A percentile compares a stretch with the other conserved stretches of the same genome.
Evolutionary conservation across 495 filamentous ascomycete genomes (phyloP).

Genomic region (Annulohypoxylon nitens): DNA sequence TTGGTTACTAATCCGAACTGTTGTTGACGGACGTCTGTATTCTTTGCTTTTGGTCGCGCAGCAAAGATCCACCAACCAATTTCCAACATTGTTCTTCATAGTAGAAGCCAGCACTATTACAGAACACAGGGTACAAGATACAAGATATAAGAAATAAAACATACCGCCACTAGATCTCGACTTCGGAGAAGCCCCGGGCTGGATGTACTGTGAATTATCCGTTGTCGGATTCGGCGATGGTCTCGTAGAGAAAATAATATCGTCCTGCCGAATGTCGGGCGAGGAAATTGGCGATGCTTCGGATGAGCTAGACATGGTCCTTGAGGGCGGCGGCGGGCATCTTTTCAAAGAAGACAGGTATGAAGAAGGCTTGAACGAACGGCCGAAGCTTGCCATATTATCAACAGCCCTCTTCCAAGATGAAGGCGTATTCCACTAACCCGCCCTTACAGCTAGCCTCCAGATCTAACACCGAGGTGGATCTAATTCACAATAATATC

Average conservation of each 20-base stretch:
- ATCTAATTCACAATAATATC: conserved; percentile 25
- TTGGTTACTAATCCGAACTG: conserved; percentile 17
- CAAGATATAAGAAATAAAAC: conserved; percentile 32
- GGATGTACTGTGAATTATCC: conserved; percentile 37
- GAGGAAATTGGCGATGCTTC: conserved; percentile 49
- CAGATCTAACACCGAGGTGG: conserved; percentile 11
- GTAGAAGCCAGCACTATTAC: not conserved
- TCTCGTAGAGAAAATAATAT: conserved; percentile 49
- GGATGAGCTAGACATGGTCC: conserved; percentile 56
- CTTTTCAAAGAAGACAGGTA: conserved; percentile 53
- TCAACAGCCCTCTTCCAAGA: conserved; percentile 19
- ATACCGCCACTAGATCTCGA: conserved; percentile 42
- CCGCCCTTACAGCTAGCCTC: conserved; percentile 15
- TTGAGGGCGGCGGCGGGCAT: conserved; percentile 49
- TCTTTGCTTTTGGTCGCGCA: conserved; percentile 4
- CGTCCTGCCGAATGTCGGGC: conserved; percentile 48
- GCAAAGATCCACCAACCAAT: conserved; percentile 2
- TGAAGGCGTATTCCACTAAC: conserved; percentile 7
- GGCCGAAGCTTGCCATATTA: conserved; percentile 53
- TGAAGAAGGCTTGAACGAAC: conserved; percentile 56
- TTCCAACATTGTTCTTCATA: not conserved
- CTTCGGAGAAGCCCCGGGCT: conserved; percentile 35
- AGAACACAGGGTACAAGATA: not conserved
- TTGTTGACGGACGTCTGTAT: conserved; percentile 1
- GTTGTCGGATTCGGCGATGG: conserved; percentile 40